Evolutionary conservation across 305 asterid species (phyloP), one percentile per base, ranked within the genome.

Genomic region (Rubia tinctorum): DNA sequence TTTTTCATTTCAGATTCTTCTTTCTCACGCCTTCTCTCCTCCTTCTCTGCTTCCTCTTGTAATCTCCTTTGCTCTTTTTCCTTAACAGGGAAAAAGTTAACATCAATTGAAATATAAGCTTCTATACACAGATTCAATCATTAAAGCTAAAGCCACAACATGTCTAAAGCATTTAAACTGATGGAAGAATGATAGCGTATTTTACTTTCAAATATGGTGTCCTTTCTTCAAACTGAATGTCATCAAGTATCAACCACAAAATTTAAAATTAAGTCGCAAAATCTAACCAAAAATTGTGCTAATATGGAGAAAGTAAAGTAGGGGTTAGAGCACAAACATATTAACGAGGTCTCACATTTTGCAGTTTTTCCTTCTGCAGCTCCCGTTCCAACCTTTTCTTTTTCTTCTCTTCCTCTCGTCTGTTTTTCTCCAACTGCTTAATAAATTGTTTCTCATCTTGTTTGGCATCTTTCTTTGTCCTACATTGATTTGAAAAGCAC

Each of bases 391-490:
- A 78, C 83, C 83, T 91, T 83, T 78, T 89, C 88, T 81, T 92
- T 78, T 86, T 95, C 78, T 82, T 95, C 85, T 89, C 98, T 80
- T 79, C 84, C 76, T 90, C 91, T 78, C 88, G 81, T 81, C 86
- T 87, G 86, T 73, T 83, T 80, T 81, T 95, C 90, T 91, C 97
- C 81, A 88, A 83, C 83, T 91, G 96, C 85, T 87, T 91, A 80
- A 87, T 76, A 68, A 86, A 76, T 43, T 80, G 59, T 69, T 81
- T 85, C 78, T 88, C 90, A 72, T 82, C 94, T 68, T 69, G 81
- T 80, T 85, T 85, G 55, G 82, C 79, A n/a, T 85, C 92, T 82
- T 92, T 92, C 80, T 84, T 96, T 70, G 89, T 86, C 89, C 99
- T 95, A 77, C 82, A 87, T 71, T 55, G 80, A 84, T 75, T 42